phyloP scores from a whole-genome alignment of 1,139 yeast species.

The Starmera stellimalicola region DNA sequence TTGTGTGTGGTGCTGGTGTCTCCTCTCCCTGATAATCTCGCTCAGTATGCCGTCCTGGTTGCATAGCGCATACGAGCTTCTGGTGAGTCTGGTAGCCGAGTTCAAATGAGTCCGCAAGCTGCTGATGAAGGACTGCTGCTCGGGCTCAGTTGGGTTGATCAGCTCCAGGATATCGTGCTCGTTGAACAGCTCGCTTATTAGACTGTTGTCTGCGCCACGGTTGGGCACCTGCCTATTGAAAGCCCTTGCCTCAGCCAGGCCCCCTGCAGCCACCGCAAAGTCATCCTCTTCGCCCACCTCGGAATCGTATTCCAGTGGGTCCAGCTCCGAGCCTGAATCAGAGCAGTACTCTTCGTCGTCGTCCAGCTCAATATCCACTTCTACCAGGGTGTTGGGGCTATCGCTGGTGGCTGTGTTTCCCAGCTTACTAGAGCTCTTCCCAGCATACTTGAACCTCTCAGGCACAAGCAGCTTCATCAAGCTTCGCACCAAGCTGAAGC shows the following conservation, averaged over 20 bases:
- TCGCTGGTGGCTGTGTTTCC: no score
- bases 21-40: conserved; percentile 20
- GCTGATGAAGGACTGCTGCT: conserved; percentile 17
- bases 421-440: no score
- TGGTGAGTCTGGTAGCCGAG: conserved; percentile 21
- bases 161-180: conserved; percentile 10
- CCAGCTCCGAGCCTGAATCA: conserved; percentile 14
- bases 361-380: no score
- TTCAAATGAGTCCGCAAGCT: conserved; percentile 15
- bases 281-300: conserved; percentile 16
- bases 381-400: conserved; percentile 5
- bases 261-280: conserved; percentile 5
- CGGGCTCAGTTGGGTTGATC: conserved; percentile 12
- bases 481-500: no score
- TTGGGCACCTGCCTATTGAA: conserved; percentile 2
- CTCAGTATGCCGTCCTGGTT: conserved; percentile 20
- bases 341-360: conserved; percentile 8
- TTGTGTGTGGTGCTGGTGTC: conserved; percentile 4
- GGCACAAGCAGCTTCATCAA: no score
- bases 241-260: conserved; percentile 3
- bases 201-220: conserved; percentile 2
- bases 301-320: conserved; percentile 21
- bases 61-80: conserved; percentile 22
- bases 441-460: no score
- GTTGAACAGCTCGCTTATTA: conserved; percentile 17